Base-by-base conservation (phyloP, 2,329 filamentous ascomycete genomes). In the Aureobasidium sp. region DNA sequence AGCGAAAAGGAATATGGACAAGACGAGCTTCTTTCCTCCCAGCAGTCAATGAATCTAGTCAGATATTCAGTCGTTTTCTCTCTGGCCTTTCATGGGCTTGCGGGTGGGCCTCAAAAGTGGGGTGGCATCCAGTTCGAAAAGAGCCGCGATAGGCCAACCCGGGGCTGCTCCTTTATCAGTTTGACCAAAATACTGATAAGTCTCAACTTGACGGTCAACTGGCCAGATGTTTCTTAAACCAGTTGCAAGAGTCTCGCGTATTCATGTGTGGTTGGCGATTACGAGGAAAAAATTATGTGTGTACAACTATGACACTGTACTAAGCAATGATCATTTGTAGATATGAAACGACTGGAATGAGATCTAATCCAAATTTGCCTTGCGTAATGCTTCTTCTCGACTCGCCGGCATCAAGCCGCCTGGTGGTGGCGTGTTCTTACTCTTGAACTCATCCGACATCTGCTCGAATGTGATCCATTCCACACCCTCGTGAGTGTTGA, bases 391-490 rank as follows among this genome's bases (percentile, higher is more conserved):
- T 27, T 41, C 39, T 4, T 41, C 39, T 12, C 39, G 39, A 17
- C 24, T 41, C 8, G 80, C 79, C 0, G 83, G 83, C 76, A 85
- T 75, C 60, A 83, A 62, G 1, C 83, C 83, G 0, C 80, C 83
- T 49, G 72, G 66, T 0, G 79, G 75, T 0, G 79, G 74, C 3
- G 67, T 67, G 55, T 83, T 85, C 66, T 78, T 83, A 55, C 72
- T 75, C 71, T 87, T 88, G 66, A 88, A 89, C 32, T 87, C 80
- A 62, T 88, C 83, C 25, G 74, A 80, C 70, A 89, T 86, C 63
- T 86, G 75, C 61, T 80, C 83, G 74, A 88, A 85, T 0, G 81
- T 85, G 0, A 84, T 78, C 74, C 80, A 85, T 59, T 84, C 80
- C 0, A 85, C 79, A 2, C 81, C 78, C 56, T 80, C 77, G 50